Conservation (phyloP, 768 basidiomycete genomes). For the Naganishia friedmannii region DNA sequence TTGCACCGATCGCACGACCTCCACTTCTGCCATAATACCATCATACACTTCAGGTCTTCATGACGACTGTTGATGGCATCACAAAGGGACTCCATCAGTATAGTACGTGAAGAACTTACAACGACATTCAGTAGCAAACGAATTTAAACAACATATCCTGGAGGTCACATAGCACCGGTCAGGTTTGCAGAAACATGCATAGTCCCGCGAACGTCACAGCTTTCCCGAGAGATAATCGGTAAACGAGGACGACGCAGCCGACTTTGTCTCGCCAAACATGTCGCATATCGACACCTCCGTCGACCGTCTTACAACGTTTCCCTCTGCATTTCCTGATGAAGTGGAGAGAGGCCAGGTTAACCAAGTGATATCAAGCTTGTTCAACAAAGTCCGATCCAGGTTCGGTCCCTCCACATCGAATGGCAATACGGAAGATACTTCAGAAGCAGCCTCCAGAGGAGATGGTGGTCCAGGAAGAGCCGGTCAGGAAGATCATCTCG, state of each 20-base stretch:
- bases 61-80: slow-evolving; percentile 7
- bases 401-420: slow-evolving; percentile 66
- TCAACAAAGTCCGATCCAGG: slow-evolving; percentile 77
- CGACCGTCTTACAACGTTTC: slow-evolving; percentile 70
- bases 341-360: slow-evolving; percentile 85
- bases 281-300: slow-evolving; percentile 24
- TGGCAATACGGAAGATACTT: slow-evolving; percentile 52
- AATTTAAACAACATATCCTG: background rate
- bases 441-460: background rate
- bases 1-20: slow-evolving; percentile 7
- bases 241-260: background rate
- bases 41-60: background rate
- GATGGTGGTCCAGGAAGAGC: background rate
- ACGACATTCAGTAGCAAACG: background rate
- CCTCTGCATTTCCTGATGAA: slow-evolving; percentile 89
- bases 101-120: background rate
- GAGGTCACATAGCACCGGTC: background rate
- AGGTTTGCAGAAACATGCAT: background rate
- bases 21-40: slow-evolving; percentile 9
- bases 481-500: background rate
- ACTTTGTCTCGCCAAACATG: background rate
- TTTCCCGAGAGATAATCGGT: background rate
- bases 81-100: slow-evolving; percentile 11
- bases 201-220: background rate
- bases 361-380: slow-evolving; percentile 73